A percentile compares a stretch with the other conserved stretches of the same genome.
Conservation (phyloP, 352 stramenopile genomes). For the Globisporangium iwayamae region DNA sequence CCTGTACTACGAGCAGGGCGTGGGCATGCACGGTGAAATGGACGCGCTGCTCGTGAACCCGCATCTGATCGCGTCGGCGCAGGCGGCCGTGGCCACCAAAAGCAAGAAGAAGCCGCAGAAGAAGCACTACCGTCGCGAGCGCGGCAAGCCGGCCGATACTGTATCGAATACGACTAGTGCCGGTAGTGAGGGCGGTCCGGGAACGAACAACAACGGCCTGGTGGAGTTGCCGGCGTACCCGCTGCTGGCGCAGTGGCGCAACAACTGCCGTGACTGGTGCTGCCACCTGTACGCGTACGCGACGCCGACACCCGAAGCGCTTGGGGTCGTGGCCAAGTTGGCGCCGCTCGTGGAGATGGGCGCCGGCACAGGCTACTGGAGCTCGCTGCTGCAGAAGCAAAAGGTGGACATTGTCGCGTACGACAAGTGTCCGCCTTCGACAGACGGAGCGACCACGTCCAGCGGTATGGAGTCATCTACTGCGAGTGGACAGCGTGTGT, state of each 20-base stretch:
- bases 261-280: slow-evolving; percentile 76
- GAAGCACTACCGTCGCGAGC: slow-evolving; percentile 55
- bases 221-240: slow-evolving; percentile 60
- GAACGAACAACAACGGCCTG: slow-evolving; percentile 20
- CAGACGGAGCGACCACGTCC: slow-evolving; percentile 6
- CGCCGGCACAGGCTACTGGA: slow-evolving; percentile 90
- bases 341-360: slow-evolving; percentile 85
- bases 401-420: slow-evolving; percentile 76
- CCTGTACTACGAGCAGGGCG: slow-evolving; percentile 73
- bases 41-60: slow-evolving; percentile 54
- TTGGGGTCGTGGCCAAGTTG: slow-evolving; percentile 46
- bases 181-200: background rate
- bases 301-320: slow-evolving; percentile 52
- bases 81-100: slow-evolving; percentile 23
- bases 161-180: background rate
- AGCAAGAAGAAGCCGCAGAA: slow-evolving; percentile 66
- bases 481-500: background rate
- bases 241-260: slow-evolving; percentile 66
- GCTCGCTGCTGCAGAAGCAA: slow-evolving; percentile 53
- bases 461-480: slow-evolving; percentile 15
- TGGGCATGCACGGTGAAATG: slow-evolving; percentile 81
- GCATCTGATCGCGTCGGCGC: slow-evolving; percentile 17
- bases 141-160: slow-evolving; percentile 21
- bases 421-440: slow-evolving; percentile 48
- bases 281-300: slow-evolving; percentile 74